Conservation (phyloP, 1,284 basidiomycete species). For the Trichosporon sp. region DNA sequence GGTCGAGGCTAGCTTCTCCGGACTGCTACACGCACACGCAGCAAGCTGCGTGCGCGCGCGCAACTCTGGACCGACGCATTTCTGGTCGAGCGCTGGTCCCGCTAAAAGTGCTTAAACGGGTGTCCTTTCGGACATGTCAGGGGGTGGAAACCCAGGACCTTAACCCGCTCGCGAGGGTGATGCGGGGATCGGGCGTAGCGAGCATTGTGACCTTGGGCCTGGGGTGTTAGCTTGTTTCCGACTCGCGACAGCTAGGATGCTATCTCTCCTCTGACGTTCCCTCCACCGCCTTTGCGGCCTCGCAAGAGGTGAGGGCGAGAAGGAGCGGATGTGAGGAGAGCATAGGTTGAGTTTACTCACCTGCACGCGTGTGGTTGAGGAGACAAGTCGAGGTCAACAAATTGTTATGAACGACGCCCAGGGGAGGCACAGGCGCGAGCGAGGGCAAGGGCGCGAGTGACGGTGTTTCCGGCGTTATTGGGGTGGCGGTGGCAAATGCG, state of each 20-base stretch:
- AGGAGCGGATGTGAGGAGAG: too few species aligned
- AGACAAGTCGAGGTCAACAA: not conserved
- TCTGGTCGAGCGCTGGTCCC: constrained; percentile 47
- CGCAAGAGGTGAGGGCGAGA: too few species aligned
- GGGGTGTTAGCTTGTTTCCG: constrained; percentile 3
- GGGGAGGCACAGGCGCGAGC: too few species aligned
- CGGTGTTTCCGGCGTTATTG: not conserved
- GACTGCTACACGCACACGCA: not conserved
- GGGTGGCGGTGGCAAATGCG: not conserved
- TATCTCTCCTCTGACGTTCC: not conserved
- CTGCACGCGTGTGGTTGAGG: not conserved
- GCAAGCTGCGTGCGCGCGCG: too few species aligned
- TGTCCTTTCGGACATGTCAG: constrained; percentile 43
- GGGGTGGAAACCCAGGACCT: constrained; percentile 51
- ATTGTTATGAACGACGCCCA: too few species aligned
- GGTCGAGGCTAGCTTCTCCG: too few species aligned
- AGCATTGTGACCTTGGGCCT: constrained; percentile 50
- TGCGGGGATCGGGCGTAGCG: constrained; percentile 32
- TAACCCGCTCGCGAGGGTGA: constrained; percentile 47
- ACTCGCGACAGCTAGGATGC: not conserved
- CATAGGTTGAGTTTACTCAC: not conserved
- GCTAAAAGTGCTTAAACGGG: constrained; percentile 31
- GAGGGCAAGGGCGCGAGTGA: too few species aligned
- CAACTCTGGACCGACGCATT: too few species aligned
- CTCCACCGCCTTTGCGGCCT: not conserved